Evolutionary conservation across 108 stramenopile genomes (phyloP), one percentile per base, ranked within the genome.

Genomic region (Cylindrotheca fusiformis): DNA sequence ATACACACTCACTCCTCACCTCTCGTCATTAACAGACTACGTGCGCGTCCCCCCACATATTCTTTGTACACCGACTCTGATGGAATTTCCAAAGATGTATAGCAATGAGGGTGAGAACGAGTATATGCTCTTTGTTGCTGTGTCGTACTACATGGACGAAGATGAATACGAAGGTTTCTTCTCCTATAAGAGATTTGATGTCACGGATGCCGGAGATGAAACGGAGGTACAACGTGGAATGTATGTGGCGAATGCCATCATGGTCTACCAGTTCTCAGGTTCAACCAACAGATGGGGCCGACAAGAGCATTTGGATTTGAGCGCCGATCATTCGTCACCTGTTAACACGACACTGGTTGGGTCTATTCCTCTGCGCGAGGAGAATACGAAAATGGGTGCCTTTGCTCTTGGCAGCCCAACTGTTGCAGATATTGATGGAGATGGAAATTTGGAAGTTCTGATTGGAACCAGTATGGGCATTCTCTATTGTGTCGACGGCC

Each of bases 121-220:
- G n/a, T 78, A 75, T 27, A 1, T 86, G 24, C 50, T 88, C 0
- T 77, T 91, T 31, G 63, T 85, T 67, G 78, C 85, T 6, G 90
- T 88, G 5, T 86, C 87, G 8, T 91, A 88, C 63, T 91, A 85
- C 57, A 78, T 86, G 60, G 90, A 91, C 55, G 90, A 91, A 73
- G 90, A 91, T 47, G 90, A 91, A 65, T 82, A 80, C 65, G 85
- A 77, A 60, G 86, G 85, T 48, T 74, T 78, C 36, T 76, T 74
- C 48, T 81, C 84, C 25, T 83, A 79, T 63, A 68, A 77, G 49
- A 62, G 82, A 31, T 87, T 86, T 58, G 76, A 74, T 3, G 77
- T 81, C 61, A 27, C 41, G 1, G 85, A 88, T 68, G 65, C 71
- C 47, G 90, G 90, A 0, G 90, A 91, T 66, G 85, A 91, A 51